These are phyloP conservation scores for Phaeotremella fagi DNA, from an alignment of 768 basidiomycete species.

Conservation along the genomic window DNA sequence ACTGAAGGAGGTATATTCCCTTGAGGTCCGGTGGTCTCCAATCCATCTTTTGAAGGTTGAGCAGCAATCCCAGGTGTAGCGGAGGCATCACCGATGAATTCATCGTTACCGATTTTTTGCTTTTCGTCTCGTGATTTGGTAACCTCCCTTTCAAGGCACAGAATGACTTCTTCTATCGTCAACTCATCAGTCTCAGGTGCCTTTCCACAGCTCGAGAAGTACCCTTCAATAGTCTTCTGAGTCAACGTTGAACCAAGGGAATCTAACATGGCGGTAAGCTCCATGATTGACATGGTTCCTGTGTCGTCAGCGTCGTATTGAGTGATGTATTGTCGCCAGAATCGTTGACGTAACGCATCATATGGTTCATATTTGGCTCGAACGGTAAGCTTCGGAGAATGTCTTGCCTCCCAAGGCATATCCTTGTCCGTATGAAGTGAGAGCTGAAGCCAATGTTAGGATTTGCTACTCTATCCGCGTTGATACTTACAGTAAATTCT, in stretches of 20 bases:
- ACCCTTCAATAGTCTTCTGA: conserved; percentile 67
- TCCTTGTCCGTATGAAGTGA: conserved; percentile 61
- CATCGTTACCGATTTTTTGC: conserved; percentile 59
- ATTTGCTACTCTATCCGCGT: not conserved
- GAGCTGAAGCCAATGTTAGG: conserved; percentile 47
- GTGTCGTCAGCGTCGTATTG: conserved; percentile 90
- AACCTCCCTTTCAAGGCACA: conserved; percentile 79
- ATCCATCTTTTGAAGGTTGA: conserved; percentile 34
- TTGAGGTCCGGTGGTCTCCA: conserved; percentile 33
- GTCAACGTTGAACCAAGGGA: conserved; percentile 92
- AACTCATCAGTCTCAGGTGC: conserved; percentile 64
- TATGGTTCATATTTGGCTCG: conserved; percentile 96
- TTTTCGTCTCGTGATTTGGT: conserved; percentile 68
- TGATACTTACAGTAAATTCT: conserved; percentile 55
- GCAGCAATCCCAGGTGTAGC: conserved; percentile 49
- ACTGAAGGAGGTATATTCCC: conserved; percentile 57
- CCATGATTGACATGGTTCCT: conserved; percentile 66
- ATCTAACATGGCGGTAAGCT: conserved; percentile 91
- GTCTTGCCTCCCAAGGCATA: conserved; percentile 65
- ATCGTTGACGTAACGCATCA: conserved; percentile 77
- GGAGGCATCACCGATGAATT: conserved; percentile 23
- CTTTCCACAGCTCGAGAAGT: conserved; percentile 71
- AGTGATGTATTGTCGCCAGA: conserved; percentile 82
- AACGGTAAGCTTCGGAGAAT: conserved; percentile 55
- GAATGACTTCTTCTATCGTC: conserved; percentile 71